Conservation (phyloP, 73 alveolate genomes). For the Paramecium biaurelia region DNA sequence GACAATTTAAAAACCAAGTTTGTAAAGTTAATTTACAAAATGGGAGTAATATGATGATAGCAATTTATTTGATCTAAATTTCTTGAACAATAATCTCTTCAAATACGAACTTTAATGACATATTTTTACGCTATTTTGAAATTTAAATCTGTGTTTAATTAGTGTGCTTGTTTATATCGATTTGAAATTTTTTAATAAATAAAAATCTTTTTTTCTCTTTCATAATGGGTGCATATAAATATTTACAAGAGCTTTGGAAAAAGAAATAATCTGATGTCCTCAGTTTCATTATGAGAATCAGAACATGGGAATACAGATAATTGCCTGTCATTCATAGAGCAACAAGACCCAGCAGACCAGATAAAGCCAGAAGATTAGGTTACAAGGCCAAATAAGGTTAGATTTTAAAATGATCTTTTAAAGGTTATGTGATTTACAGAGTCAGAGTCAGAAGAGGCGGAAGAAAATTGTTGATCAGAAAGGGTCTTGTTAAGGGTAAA, state of each 20-base stretch:
- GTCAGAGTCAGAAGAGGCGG: constrained; percentile 99
- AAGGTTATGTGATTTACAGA: constrained; percentile 98
- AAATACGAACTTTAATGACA: constrained; percentile 1
- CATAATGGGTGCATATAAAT: constrained; percentile 97
- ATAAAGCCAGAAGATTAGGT: constrained; percentile 99
- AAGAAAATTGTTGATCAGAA: constrained; percentile 93
- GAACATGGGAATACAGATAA: constrained; percentile 99
- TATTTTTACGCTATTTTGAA: background rate
- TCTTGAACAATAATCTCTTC: constrained; percentile 20
- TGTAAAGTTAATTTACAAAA: background rate
- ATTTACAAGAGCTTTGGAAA: constrained; percentile 99
- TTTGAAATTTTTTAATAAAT: constrained; percentile 41
- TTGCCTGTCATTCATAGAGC: constrained; percentile 97
- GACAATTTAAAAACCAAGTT: background rate
- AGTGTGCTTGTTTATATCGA: constrained; percentile 24
- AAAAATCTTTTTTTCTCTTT: constrained; percentile 30
- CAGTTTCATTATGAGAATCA: constrained; percentile 95
- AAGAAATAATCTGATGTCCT: constrained; percentile 98
- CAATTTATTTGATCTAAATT: background rate
- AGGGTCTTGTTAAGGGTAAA: constrained; percentile 98
- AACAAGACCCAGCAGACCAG: constrained; percentile 98
- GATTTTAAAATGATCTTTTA: constrained; percentile 50
- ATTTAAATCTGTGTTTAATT: background rate
- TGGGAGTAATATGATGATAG: constrained; percentile 17
- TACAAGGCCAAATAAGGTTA: constrained; percentile 91